Evolutionary conservation across 2,329 filamentous ascomycete species (phyloP).

Genomic region (Penicillium corylophilum): DNA sequence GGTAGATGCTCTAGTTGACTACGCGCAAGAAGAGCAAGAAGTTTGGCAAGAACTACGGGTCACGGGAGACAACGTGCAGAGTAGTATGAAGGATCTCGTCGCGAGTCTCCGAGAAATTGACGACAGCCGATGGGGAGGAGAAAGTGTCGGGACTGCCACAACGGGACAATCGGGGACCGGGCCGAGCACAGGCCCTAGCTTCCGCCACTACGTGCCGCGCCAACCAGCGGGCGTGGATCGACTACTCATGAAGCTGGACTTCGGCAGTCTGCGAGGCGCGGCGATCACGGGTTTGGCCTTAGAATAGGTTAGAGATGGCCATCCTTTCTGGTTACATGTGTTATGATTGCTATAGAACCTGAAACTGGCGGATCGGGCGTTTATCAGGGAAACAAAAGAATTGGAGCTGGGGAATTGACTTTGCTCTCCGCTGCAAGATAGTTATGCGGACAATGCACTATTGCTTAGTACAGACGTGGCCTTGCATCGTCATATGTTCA

Average conservation of each 20-base stretch:
- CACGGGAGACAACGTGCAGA: slow-evolving; percentile 64
- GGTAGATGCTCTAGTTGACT: slow-evolving; percentile 70
- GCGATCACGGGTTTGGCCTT: slow-evolving; percentile 14
- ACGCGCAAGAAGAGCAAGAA: slow-evolving; percentile 69
- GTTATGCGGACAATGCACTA: slow-evolving; percentile 2
- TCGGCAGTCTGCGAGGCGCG: slow-evolving; percentile 34
- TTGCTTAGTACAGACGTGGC: background rate
- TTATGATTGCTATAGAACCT: background rate
- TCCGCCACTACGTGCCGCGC: slow-evolving; percentile 61
- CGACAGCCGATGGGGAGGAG: slow-evolving; percentile 46
- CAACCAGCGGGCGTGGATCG: slow-evolving; percentile 78
- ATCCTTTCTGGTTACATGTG: background rate
- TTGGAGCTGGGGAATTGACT: background rate
- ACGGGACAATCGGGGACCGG: slow-evolving; percentile 31
- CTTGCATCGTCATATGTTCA: background rate
- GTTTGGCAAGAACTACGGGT: slow-evolving; percentile 64
- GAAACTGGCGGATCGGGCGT: slow-evolving; percentile 1
- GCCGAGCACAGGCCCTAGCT: slow-evolving; percentile 16
- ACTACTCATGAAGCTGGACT: slow-evolving; percentile 87
- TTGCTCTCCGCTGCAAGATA: slow-evolving; percentile 7
- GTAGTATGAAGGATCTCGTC: slow-evolving; percentile 63
- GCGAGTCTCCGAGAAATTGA: slow-evolving; percentile 62
- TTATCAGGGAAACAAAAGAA: background rate
- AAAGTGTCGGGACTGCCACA: slow-evolving; percentile 32
- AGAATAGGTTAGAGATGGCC: background rate